Evolutionary conservation across 768 basidiomycete genomes (phyloP), one percentile per base, ranked within the genome.

Genomic region (Royoungia palumana): DNA sequence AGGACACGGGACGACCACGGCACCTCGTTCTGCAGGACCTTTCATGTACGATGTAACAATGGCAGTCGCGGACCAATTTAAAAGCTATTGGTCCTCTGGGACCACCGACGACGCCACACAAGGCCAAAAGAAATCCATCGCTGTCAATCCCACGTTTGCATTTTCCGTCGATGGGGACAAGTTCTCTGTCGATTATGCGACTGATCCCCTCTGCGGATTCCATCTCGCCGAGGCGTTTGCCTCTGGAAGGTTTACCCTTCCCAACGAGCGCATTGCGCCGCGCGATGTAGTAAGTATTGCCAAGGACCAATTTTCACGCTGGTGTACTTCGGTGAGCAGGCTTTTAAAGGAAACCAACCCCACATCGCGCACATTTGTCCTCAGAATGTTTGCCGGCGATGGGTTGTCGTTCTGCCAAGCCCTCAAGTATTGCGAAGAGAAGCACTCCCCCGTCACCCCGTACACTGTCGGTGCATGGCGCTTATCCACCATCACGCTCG

Each of bases 301-400:
- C 52, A 54, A 50, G 30, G 21, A 37, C n/a, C 66, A 65, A 39
- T 66, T 66, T 46, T 52, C 45, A 2, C 48, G 51, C n/a, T 65
- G 65, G 61, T 66, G 65, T 20, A 55, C 49, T 5, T 55, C 61
- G 0, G 17, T 56, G 22, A 44, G 41, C 32, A 49, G 41, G 22
- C 50, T 48, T 24, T 45, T 67, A 44, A 49, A 46, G 50, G 10
- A 17, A 35, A 20, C 0, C 47, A 51, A 49, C 46, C n/a, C 60
- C 0, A 50, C 51, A 42, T 50, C 49, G 17, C 34, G 45, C n/a
- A 35, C 57, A 46, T 54, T 66, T 25, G 45, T 66, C 35, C 46
- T 70, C 27, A 56, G 68, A 30, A 57, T 66, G 54, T 66, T 57
- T 39, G 56, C 47, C 5, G 64, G 68, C 28, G 68, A 67, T 10